Conservation (phyloP, 2,329 filamentous ascomycete species). For the Ceratocystis albifundus region DNA sequence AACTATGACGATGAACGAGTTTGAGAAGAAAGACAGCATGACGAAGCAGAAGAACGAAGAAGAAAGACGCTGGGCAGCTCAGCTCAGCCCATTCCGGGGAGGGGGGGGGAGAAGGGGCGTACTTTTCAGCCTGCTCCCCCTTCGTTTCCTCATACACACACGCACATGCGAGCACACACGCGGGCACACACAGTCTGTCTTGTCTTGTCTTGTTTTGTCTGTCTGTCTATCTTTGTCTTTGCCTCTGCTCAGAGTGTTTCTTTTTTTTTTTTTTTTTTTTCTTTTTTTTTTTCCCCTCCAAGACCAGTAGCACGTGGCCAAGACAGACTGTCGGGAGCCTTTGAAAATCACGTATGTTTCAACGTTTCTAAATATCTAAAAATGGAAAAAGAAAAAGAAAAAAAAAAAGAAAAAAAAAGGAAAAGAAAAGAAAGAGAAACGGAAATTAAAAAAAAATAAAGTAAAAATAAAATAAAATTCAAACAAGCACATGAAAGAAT, state of each 20-base stretch:
- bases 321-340: neutral
- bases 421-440: neutral
- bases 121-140: neutral
- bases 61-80: neutral
- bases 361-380: constrained; percentile 4
- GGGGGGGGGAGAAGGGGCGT: too few species aligned
- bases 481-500: neutral
- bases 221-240: constrained; percentile 7
- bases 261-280: neutral
- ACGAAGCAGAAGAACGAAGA: neutral
- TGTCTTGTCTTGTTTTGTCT: too few species aligned
- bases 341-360: constrained; percentile 7
- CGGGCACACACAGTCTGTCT: too few species aligned
- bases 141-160: neutral
- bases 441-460: too few species aligned
- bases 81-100: neutral
- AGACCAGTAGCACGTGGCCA: constrained; percentile 8
- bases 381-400: neutral
- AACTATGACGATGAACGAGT: neutral
- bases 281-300: neutral
- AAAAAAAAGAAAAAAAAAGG: too few species aligned
- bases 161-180: too few species aligned
- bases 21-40: neutral
- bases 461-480: too few species aligned
- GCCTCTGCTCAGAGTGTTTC: neutral